Percentiles rank a stretch among this genome's conserved stretches.
phyloP scores from a whole-genome alignment of 768 basidiomycete genomes.

The Termitomyces sp. region DNA sequence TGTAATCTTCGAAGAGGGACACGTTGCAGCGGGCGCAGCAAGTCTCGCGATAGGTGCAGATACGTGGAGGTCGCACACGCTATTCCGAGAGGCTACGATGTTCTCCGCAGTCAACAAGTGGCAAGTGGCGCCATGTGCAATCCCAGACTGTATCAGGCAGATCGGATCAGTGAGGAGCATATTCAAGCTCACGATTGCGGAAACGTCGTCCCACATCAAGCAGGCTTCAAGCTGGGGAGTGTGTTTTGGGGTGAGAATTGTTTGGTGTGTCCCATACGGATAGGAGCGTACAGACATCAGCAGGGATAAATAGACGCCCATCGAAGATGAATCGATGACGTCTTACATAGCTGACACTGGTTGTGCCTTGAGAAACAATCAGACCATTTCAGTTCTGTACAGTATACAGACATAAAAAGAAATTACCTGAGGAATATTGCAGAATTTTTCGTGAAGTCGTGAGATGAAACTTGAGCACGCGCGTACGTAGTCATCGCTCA shows the following conservation, averaged over 20 bases:
- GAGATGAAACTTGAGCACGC: not conserved
- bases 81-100: not conserved
- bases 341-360: not conserved
- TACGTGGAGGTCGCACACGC: not conserved
- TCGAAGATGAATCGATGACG: conserved; percentile 4
- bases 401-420: not conserved
- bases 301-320: conserved; percentile 1
- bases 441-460: not conserved
- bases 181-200: not conserved
- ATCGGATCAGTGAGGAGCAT: not conserved
- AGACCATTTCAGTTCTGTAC: not conserved
- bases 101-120: not conserved
- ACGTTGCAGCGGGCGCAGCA: conserved; percentile 9
- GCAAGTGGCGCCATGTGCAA: not conserved
- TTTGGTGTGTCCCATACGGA: conserved; percentile 3
- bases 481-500: not conserved
- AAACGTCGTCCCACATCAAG: not conserved
- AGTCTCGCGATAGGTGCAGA: not conserved
- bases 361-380: not conserved
- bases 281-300: not conserved
- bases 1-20: not conserved
- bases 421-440: not conserved
- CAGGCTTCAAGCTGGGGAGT: not conserved
- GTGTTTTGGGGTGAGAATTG: not conserved
- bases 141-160: not conserved